Conservation (phyloP, 345 rosid species). For the Salix brachista region DNA sequence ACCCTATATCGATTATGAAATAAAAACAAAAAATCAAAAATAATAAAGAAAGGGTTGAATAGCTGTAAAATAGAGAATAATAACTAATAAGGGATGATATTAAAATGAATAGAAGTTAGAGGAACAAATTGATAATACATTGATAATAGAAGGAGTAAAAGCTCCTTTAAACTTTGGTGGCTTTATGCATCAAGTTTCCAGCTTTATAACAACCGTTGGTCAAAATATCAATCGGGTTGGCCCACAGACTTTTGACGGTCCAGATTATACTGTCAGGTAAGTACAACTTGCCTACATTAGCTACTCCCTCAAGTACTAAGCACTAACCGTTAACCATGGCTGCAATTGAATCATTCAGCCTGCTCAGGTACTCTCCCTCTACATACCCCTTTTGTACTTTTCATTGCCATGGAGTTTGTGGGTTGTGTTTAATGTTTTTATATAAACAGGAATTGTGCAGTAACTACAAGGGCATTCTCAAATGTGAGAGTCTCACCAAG, state of each 20-base stretch:
- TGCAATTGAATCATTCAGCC: not conserved
- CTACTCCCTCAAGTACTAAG: not conserved
- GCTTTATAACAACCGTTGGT: not conserved
- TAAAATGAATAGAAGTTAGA: not conserved
- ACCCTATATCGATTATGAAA: too few species aligned
- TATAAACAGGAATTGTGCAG: conserved; percentile 38
- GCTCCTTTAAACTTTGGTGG: not conserved
- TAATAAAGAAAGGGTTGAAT: too few species aligned
- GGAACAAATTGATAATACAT: not conserved
- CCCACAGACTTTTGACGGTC: not conserved
- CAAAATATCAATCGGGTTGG: not conserved
- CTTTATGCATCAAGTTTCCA: not conserved
- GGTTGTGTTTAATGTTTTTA: not conserved
- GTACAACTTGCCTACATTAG: not conserved
- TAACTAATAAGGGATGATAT: not conserved
- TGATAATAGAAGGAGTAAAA: not conserved
- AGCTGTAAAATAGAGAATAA: not conserved
- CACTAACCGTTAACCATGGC: not conserved
- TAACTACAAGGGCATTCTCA: conserved; percentile 27
- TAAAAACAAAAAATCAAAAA: too few species aligned
- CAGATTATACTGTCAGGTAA: not conserved
- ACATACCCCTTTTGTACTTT: not conserved
- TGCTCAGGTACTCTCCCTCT: not conserved
- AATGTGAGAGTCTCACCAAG: conserved; percentile 21
- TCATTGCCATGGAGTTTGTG: not conserved